Evolutionary conservation across 169 alveolate genomes (phyloP), one percentile per base, ranked within the genome.

Genomic region (Pseudocohnilembus persalinus): DNA sequence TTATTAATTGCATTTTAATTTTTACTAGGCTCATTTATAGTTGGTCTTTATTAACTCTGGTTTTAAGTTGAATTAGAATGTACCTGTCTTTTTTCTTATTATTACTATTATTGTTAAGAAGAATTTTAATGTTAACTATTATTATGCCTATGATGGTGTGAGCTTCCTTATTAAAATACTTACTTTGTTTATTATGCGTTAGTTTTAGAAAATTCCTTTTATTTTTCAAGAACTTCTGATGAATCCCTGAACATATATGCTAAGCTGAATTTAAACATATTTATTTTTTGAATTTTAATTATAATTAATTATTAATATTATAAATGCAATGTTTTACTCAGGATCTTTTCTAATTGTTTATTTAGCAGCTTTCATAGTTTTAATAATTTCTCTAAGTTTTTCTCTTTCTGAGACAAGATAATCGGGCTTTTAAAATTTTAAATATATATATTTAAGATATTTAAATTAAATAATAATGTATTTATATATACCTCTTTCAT

Each of bases 321-420:
- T n/a, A n/a, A n/a, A n/a, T n/a, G n/a, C n/a, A n/a, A n/a, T n/a
- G n/a, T 49, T 11, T 49, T 49, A 49, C 68, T 95, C 93, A 63
- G 96, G 96, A 49, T 93, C 96, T 88, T 92, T 88, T 81, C 89
- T 90, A 31, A 96, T 87, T 72, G 93, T 91, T 89, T 94, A 93
- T 31, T 89, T 80, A 30, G 97, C 91, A 34, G 91, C 86, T 84
- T 88, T 92, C 76, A 96, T 77, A 0, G 94, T 90, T 73, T 86
- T 90, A 31, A 91, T 82, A 49, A 91, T 90, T 64, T 83, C 74
- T 6, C 74, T 76, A 74, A 96, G 83, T 27, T 64, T 32, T 49
- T 91, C 88, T 81, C 96, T 95, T 85, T 92, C 93, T 74, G 78
- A 89, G 24, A 95, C 87, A 29, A 92, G 82, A 74, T 89, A 79